Evolutionary conservation across 805 yeast species (phyloP).

Genomic region (Starmerella bombicola): DNA sequence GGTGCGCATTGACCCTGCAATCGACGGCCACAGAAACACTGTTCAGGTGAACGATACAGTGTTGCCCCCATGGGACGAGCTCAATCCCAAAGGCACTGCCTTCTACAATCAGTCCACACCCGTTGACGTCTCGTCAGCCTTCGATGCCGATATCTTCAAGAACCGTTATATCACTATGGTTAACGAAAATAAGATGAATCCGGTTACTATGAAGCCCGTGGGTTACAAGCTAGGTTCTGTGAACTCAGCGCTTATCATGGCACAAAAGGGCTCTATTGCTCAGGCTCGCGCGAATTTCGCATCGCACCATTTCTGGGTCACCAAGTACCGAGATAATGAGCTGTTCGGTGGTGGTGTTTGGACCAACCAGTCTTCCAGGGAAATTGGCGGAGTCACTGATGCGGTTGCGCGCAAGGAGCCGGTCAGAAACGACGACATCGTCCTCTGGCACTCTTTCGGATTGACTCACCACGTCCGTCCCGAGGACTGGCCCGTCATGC

Average conservation of each 20-base stretch:
- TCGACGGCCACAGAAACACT: slow-evolving; percentile 69
- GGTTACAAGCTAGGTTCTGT: slow-evolving; percentile 66
- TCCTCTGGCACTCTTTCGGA: slow-evolving; percentile 72
- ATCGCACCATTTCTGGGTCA: slow-evolving; percentile 69
- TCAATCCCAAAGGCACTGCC: slow-evolving; percentile 60
- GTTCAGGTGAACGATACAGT: slow-evolving; percentile 60
- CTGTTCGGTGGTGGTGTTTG: slow-evolving; percentile 74
- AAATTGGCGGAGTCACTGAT: slow-evolving; percentile 34
- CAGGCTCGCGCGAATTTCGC: slow-evolving; percentile 61
- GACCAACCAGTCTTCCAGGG: slow-evolving; percentile 68
- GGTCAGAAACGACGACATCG: slow-evolving; percentile 53
- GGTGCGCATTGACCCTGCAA: slow-evolving; percentile 68
- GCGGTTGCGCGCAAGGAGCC: slow-evolving; percentile 39
- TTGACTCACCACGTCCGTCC: slow-evolving; percentile 60
- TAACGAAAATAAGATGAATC: slow-evolving; percentile 60
- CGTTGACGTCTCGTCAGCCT: slow-evolving; percentile 56
- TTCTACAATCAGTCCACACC: slow-evolving; percentile 48
- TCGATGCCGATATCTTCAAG: slow-evolving; percentile 64
- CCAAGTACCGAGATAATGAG: slow-evolving; percentile 60
- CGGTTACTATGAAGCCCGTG: slow-evolving; percentile 56
- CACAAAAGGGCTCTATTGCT: slow-evolving; percentile 50
- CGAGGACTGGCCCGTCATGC: slow-evolving; percentile 85
- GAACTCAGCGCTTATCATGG: slow-evolving; percentile 64
- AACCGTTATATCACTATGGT: slow-evolving; percentile 63
- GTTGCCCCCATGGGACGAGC: slow-evolving; percentile 43